A percentile compares a stretch with the other conserved stretches of the same genome.
These are phyloP conservation scores for Patellifolia procumbens DNA, from an alignment of 179 eudicot species.

Conservation along the genomic window DNA sequence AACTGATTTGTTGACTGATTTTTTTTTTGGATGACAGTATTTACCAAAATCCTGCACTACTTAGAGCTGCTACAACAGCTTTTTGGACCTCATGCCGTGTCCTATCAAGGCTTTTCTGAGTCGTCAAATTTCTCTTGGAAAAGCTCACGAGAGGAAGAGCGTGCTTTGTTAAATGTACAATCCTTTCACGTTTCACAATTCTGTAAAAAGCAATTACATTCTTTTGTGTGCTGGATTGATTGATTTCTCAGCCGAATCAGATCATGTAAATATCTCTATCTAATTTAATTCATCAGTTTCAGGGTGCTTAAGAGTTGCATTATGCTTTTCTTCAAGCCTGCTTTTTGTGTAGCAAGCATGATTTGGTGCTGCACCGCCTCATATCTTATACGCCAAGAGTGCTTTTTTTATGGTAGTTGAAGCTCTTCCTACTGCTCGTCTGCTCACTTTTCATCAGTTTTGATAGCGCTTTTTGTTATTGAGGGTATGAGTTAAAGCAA, in stretches of 20 bases:
- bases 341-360: not conserved
- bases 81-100: constrained; percentile 96
- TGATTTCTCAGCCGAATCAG: constrained; percentile 23
- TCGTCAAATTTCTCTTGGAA: constrained; percentile 4
- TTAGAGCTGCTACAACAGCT: constrained; percentile 85
- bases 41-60: constrained; percentile 94
- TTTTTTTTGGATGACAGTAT: constrained; percentile 48
- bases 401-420: no score
- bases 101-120: constrained; percentile 79
- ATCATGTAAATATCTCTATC: constrained; percentile 37
- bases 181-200: constrained; percentile 17
- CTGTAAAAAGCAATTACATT: constrained; percentile 36
- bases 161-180: constrained; percentile 19
- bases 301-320: constrained; percentile 19
- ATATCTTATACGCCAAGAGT: no score
- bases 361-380: not conserved
- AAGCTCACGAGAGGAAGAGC: not conserved
- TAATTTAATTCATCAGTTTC: constrained; percentile 23
- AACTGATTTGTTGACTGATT: constrained; percentile 9
- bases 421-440: no score
- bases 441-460: no score
- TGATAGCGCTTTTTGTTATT: no score
- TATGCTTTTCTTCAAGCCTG: not conserved
- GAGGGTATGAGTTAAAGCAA: not conserved
- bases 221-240: constrained; percentile 36